A percentile compares a stretch with the other conserved stretches of the same genome.
Evolutionary conservation across 2,329 filamentous ascomycete species (phyloP).

Genomic region (Aureobasidium sp.): DNA sequence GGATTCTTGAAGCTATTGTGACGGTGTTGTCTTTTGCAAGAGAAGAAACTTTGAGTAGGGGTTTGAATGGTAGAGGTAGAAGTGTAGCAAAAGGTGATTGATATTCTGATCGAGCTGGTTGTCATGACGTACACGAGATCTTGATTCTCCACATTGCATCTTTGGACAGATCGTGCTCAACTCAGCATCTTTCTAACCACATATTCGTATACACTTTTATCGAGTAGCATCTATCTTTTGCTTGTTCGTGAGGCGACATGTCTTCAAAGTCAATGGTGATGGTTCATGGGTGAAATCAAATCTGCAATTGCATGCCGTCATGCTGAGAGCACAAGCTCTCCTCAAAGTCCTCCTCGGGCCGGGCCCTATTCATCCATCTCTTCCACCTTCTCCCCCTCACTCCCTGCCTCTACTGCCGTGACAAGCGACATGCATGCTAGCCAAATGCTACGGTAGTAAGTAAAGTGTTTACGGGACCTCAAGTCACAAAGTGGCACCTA

Average conservation of each 20-base stretch:
- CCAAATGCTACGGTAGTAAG: background rate
- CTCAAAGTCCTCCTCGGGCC: background rate
- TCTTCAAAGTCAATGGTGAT: background rate
- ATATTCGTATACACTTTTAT: background rate
- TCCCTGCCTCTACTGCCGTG: background rate
- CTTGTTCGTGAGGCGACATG: background rate
- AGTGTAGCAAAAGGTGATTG: background rate
- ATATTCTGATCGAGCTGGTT: background rate
- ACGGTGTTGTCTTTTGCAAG: conserved; percentile 16
- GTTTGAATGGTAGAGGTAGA: background rate
- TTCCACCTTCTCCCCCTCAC: background rate
- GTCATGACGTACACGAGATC: conserved; percentile 3
- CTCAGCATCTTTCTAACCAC: background rate
- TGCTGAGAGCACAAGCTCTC: background rate
- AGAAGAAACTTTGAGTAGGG: background rate
- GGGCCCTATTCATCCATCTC: background rate
- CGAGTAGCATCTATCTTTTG: background rate
- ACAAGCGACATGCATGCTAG: background rate
- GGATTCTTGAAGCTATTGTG: conserved; percentile 31
- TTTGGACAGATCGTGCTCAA: background rate
- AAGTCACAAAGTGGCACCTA: background rate
- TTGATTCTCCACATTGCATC: conserved; percentile 1
- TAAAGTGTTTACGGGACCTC: background rate
- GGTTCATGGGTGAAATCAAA: background rate
- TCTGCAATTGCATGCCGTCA: background rate